Evolutionary conservation across 2,329 filamentous ascomycete species (phyloP).

Genomic region (Epichloe aotearoae): DNA sequence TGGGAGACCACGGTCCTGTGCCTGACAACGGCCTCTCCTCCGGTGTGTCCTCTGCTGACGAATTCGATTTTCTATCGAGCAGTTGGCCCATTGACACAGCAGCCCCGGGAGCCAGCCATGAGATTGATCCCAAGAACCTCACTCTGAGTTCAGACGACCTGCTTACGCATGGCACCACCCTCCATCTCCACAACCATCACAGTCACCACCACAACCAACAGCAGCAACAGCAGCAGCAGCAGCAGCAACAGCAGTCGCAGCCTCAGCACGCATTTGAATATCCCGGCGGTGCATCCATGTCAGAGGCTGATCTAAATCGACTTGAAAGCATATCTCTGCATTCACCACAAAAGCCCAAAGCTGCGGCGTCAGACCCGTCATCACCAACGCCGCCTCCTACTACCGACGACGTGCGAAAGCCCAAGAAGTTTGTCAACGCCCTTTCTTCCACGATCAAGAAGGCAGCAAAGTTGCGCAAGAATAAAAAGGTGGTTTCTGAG

Average conservation of each 20-base stretch:
- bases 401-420: constrained; percentile 16
- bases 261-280: constrained; percentile 9
- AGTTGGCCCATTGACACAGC: constrained; percentile 18
- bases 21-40: constrained; percentile 21
- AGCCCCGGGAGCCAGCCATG: constrained; percentile 15
- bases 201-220: background rate
- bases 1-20: constrained; percentile 8
- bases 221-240: constrained; percentile 7
- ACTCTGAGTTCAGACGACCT: constrained; percentile 9
- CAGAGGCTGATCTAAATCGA: constrained; percentile 33
- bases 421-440: constrained; percentile 28
- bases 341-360: constrained; percentile 18
- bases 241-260: background rate
- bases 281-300: constrained; percentile 27
- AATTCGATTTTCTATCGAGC: constrained; percentile 23
- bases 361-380: constrained; percentile 17
- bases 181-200: background rate
- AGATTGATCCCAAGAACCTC: constrained; percentile 18
- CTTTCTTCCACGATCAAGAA: constrained; percentile 28
- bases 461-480: constrained; percentile 22
- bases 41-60: constrained; percentile 22
- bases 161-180: background rate
- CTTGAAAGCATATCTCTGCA: constrained; percentile 35
- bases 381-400: constrained; percentile 21
- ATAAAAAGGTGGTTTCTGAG: constrained; percentile 12